These are phyloP conservation scores for Tulasnella calospora DNA, from an alignment of 768 basidiomycete genomes.

Conservation along the genomic window DNA sequence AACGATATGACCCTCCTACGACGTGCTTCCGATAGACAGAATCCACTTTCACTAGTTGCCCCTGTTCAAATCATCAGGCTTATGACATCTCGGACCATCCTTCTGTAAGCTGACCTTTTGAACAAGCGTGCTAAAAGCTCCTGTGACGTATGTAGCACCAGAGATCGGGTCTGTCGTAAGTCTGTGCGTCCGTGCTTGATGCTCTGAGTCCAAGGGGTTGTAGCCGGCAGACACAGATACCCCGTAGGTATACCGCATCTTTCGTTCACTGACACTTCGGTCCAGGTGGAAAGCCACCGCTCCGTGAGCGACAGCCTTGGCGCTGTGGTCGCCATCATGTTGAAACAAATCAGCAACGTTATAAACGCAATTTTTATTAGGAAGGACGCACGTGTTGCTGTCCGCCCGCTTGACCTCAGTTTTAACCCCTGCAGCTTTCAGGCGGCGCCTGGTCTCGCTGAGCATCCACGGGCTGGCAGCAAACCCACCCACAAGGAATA, in stretches of 20 bases:
- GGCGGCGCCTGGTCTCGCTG: conserved; percentile 64
- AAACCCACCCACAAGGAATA: conserved; percentile 79
- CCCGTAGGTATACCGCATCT: conserved; percentile 78
- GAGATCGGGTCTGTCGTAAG: not conserved
- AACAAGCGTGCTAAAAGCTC: not conserved
- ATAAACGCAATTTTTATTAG: too few species aligned
- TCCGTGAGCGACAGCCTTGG: conserved; percentile 80
- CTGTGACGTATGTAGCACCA: not conserved
- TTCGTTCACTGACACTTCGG: conserved; percentile 74
- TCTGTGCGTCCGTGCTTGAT: not conserved
- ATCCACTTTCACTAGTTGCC: not conserved
- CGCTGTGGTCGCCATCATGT: conserved; percentile 42
- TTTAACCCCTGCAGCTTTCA: conserved; percentile 48
- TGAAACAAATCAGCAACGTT: not conserved
- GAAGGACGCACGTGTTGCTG: conserved; percentile 59
- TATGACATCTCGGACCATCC: not conserved
- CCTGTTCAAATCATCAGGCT: not conserved
- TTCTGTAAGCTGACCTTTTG: not conserved
- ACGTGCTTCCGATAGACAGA: not conserved
- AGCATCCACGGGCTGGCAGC: conserved; percentile 80
- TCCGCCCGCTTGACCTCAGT: conserved; percentile 67
- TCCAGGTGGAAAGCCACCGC: conserved; percentile 81
- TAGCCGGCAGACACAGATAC: conserved; percentile 57
- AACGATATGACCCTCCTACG: not conserved
- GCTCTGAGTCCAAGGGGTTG: not conserved